Evolutionary conservation across 2,329 filamentous ascomycete genomes (phyloP).

Genomic region (Paramyrothecium sp.): DNA sequence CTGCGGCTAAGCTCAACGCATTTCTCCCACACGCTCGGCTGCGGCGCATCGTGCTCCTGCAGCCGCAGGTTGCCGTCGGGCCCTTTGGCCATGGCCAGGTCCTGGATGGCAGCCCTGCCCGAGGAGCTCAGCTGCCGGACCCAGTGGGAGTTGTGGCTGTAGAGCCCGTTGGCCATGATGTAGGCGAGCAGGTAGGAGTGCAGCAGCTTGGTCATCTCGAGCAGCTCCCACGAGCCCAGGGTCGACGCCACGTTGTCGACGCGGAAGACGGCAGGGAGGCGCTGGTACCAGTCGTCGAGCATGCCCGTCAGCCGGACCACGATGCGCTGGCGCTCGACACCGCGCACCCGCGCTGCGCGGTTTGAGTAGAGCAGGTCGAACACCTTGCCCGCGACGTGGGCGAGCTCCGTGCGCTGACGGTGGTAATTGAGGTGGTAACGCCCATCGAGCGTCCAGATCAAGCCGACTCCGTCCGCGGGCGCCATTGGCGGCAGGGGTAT

Average conservation of each 20-base stretch:
- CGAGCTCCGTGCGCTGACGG: constrained; percentile 36
- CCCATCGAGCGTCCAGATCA: constrained; percentile 33
- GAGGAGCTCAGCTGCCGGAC: constrained; percentile 27
- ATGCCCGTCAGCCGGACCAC: constrained; percentile 25
- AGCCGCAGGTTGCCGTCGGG: background rate
- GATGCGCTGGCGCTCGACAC: constrained; percentile 25
- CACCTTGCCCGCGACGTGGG: constrained; percentile 37
- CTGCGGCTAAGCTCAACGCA: constrained; percentile 30
- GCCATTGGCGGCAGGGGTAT: constrained; percentile 30
- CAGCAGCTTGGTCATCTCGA: constrained; percentile 35
- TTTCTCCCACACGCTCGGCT: constrained; percentile 28
- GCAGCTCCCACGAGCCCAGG: constrained; percentile 23
- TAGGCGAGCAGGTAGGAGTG: constrained; percentile 33
- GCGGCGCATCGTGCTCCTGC: constrained; percentile 9
- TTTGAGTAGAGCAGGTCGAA: constrained; percentile 38
- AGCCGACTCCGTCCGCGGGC: constrained; percentile 26
- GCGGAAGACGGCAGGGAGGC: constrained; percentile 29
- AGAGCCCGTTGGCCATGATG: constrained; percentile 37
- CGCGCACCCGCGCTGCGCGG: constrained; percentile 20
- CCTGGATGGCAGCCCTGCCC: constrained; percentile 20
- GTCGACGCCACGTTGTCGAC: constrained; percentile 28
- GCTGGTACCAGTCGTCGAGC: constrained; percentile 34
- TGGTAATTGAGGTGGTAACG: constrained; percentile 34
- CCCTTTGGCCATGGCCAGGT: constrained; percentile 8
- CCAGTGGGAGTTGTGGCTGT: constrained; percentile 35